Evolutionary conservation across 2,329 filamentous ascomycete species (phyloP), one percentile per base, ranked within the genome.

Genomic region (Setomelanomma holmii): DNA sequence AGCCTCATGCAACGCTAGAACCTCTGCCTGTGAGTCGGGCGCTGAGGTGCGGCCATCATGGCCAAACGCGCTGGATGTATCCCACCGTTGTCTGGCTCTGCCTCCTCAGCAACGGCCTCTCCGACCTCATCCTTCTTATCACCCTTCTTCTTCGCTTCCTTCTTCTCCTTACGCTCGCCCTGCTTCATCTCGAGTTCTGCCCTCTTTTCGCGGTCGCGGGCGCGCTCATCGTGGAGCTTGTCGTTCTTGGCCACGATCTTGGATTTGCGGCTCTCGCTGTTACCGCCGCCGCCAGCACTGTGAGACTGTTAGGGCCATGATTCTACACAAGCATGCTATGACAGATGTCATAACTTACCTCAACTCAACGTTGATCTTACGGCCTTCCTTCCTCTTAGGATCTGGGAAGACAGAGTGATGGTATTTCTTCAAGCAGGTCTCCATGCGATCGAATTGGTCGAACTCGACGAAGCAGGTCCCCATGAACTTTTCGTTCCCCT

Each of bases 291-390:
- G 45, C 93, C 93, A 53, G 90, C 93, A 62, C 89, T 91, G 24
- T 38, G 22, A 21, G 16, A 17, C 1, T 22, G 45, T 63, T 50
- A 56, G 53, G 53, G 16, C 10, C 14, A 5, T 4, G 12, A 6
- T 35, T 3, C n/a, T n/a, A 24, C 17, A 40, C 16, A 10, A 10
- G 3, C 4, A 8, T 30, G 4, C 24, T 6, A 42, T 40, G 12
- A 21, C 21, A 35, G 43, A 30, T 41, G 22, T 30, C 10, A 6
- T 14, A 45, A 16, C 87, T 76, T 76, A 91, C 84, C 92, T 96
- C 61, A 98, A 78, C 78, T 97, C 93, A 21, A 97, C 90, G 71
- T 96, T 97, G 67, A 98, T 96, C 76, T 88, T 89, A 64, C 93
- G 82, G 45, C 86, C 78, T 14, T 58, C 80, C 78, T 75, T 87